Evolutionary conservation across 2,329 filamentous ascomycete genomes (phyloP).

Genomic region (Trichoderma semiorbis): DNA sequence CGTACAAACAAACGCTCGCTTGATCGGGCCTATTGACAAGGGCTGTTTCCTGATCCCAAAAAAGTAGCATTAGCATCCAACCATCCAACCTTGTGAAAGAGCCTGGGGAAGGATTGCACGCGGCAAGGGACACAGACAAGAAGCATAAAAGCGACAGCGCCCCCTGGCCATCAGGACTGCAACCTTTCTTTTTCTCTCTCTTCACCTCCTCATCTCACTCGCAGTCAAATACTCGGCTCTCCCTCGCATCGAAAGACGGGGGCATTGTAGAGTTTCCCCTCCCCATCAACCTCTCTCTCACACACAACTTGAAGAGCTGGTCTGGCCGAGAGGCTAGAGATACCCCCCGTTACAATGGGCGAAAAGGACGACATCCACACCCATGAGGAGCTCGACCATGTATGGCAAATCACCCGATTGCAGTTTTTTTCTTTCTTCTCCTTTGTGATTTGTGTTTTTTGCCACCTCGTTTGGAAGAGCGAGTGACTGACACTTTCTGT

Average conservation of each 20-base stretch:
- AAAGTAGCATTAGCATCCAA: not conserved
- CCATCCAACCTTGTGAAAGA: not conserved
- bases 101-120: constrained; percentile 4
- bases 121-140: not conserved
- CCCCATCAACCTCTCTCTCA: not conserved
- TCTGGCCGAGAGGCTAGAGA: constrained; percentile 3
- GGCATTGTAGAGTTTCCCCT: not conserved
- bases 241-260: not conserved
- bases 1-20: not conserved
- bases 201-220: not conserved
- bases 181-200: not conserved
- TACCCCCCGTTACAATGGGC: constrained; percentile 1
- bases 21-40: constrained; percentile 11
- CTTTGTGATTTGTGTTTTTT: not conserved
- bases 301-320: not conserved
- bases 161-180: not conserved
- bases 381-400: constrained; percentile 11
- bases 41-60: not conserved
- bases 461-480: not conserved
- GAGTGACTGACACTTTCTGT: not conserved
- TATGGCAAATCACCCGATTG: not conserved
- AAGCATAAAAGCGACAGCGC: constrained; percentile 5
- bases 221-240: not conserved
- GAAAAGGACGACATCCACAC: constrained; percentile 4
- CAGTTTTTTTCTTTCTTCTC: not conserved